Base-by-base conservation (phyloP, 192 early-diverging fungal species). In the Coemansia sp. region DNA sequence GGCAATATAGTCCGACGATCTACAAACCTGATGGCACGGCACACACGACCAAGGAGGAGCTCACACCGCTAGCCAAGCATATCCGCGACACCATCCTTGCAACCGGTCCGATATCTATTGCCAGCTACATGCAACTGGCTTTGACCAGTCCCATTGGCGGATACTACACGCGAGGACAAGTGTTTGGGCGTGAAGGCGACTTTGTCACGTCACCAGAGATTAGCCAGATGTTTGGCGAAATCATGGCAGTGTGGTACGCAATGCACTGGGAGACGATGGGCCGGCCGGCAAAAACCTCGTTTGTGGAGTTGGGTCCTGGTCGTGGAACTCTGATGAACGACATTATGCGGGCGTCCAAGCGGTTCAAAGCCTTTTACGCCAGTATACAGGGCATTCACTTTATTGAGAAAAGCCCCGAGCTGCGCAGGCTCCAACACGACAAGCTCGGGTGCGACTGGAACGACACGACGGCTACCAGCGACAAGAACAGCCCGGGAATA, bases 171-270 rank as follows among this genome's bases (percentile, higher is more conserved):
- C 79, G 83, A 41, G 84, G 86, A 1, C 89, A 95, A 59, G 90
- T 94, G 8, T 91, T 99, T 80, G 96, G 96, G 14, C 56, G 62
- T 9, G 49, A 88, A 49, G 94, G 94, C 11, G 96, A 99, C 58
- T 99, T 99, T 78, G 85, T 87, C 14, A 99, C 96, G 4, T 92
- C 90, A 8, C 96, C 96, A 3, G 96, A 99, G 68, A 93, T 99
- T 64, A 89, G 86, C 63, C 94, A 98, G 78, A 90, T 96, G 85
- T 98, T 96, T 87, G 94, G 96, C 27, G 95, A 95, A 84, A 45
- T 96, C 3, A 60, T 95, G 32, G 94, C 87, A 8, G 82, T 98
- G 5, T 97, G 92, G 92, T 90, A 89, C 50, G 72, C 92, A 15
- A 68, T 87, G 11, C 84, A 90, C 41, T 97, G 93, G 94, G 79